Base-by-base conservation (phyloP, 306 rosid genomes). In the Citrullus mucosospermus region DNA sequence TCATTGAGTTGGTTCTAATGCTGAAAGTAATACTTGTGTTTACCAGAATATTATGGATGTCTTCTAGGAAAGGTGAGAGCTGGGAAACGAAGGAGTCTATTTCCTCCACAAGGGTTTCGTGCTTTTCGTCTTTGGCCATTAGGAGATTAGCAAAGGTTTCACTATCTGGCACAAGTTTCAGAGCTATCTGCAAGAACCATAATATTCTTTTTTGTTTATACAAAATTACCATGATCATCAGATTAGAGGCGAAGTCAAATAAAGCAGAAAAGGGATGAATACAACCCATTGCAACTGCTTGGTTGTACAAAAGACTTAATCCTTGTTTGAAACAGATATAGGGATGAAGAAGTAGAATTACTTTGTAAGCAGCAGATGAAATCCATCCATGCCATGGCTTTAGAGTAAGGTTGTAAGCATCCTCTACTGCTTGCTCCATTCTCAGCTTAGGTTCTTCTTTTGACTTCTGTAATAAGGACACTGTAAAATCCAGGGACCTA, bases 331-430 rank as follows among this genome's bases (percentile, higher is more conserved):
- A 51, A 51, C 56, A 13, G 56, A 4, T 51, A 51, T 15, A 15
- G n/a, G 56, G 54, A 18, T 20, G 34, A 56, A 76, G 15, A 76
- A 14, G 38, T 39, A 58, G 55, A 41, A 77, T 78, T 88, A 96
- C 99, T 83, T 85, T 92, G 84, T 79, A 89, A 85, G 99, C 98
- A 39, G 99, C 97, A 43, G 98, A 85, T 46, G 99, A 82, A 82
- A 96, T 92, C 99, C 99, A 96, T 81, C 93, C 91, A 82, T 96
- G 99, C 97, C 97, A 92, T 50, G 93, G 93, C 84, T 87, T 81
- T 79, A 96, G 79, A 71, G 96, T 88, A 80, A 84, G 80, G 82
- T 58, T 82, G 58, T 95, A 95, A 50, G 93, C 82, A 76, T 89
- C 99, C 83, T 88, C 92, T 65, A 95, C 97, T 9, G 88, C 89